These are phyloP conservation scores for Pyrenophora teres DNA, from an alignment of 2,329 filamentous ascomycete genomes.

Conservation along the genomic window DNA sequence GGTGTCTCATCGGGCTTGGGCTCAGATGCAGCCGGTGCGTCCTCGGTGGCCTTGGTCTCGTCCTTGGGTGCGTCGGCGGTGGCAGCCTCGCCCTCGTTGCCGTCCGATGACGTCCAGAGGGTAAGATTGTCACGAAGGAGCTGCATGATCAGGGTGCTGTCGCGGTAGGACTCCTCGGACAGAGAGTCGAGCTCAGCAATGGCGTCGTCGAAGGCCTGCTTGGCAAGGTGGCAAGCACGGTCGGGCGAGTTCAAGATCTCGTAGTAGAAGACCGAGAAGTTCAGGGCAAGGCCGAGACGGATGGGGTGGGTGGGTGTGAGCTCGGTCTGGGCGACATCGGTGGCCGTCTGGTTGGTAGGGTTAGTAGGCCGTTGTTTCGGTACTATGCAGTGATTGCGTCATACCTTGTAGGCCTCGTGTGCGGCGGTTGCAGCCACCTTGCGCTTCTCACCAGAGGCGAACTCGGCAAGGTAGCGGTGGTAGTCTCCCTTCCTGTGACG, in stretches of 20 bases:
- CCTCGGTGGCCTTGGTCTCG: conserved; percentile 59
- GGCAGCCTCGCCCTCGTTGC: conserved; percentile 73
- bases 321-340: conserved; percentile 86
- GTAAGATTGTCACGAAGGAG: conserved; percentile 97
- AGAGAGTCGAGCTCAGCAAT: conserved; percentile 98
- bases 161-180: conserved; percentile 97
- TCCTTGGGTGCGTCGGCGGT: conserved; percentile 66
- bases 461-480: conserved; percentile 98
- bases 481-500: conserved; percentile 92
- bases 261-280: conserved; percentile 99
- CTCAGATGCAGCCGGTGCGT: conserved; percentile 51
- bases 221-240: conserved; percentile 96
- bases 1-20: conserved; percentile 40
- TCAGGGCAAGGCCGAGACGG: conserved; percentile 86
- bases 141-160: conserved; percentile 99
- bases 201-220: conserved; percentile 94
- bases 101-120: conserved; percentile 95
- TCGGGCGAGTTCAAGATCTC: conserved; percentile 99
- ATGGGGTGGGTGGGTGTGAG: conserved; percentile 91
- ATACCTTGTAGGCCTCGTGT: conserved; percentile 90
- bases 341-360: conserved; percentile 58
- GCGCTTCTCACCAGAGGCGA: conserved; percentile 90
- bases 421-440: conserved; percentile 93
- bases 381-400: too few relatives aligned
- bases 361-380: too few relatives aligned